Percentiles rank a stretch among this genome's conserved stretches.
Evolutionary conservation across 371 early-diverging fungal genomes (phyloP).

Genomic region (Capillidium rhysosporum): DNA sequence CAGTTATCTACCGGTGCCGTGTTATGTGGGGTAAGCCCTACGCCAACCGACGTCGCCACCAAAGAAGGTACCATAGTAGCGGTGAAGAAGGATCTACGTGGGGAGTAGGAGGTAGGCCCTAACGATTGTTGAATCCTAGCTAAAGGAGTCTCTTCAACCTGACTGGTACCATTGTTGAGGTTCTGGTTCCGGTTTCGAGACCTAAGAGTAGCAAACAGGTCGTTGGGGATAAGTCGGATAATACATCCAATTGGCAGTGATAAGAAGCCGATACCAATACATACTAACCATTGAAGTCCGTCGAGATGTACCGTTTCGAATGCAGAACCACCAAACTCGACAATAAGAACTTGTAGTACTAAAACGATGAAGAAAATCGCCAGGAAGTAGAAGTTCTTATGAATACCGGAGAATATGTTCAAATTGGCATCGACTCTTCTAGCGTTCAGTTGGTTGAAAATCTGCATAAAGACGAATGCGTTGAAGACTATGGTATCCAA

Average conservation of each 20-base stretch:
- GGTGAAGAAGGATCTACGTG: conserved; percentile 9
- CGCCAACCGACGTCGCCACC: conserved; percentile 37
- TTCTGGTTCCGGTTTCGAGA: too few species aligned
- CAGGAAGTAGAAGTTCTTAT: conserved; percentile 32
- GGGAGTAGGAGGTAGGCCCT: neutral
- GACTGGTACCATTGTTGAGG: neutral
- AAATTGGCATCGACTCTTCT: conserved; percentile 38
- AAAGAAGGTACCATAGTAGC: conserved; percentile 38
- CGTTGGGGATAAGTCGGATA: conserved; percentile 35
- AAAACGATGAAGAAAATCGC: conserved; percentile 29
- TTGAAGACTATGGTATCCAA: conserved; percentile 48
- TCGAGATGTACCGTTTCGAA: conserved; percentile 28
- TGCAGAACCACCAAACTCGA: conserved; percentile 35
- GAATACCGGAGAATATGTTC: conserved; percentile 34
- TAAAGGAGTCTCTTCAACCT: neutral
- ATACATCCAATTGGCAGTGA: conserved; percentile 49
- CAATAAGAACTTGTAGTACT: conserved; percentile 32
- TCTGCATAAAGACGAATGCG: conserved; percentile 56
- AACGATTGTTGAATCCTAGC: neutral
- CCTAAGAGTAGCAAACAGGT: too few species aligned
- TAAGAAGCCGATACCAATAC: conserved; percentile 34
- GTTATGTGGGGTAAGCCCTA: conserved; percentile 17
- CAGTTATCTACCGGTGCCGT: neutral
- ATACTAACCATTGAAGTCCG: conserved; percentile 37
- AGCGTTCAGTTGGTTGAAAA: conserved; percentile 56